A percentile compares a stretch with the other conserved stretches of the same genome.
Conservation (phyloP, 495 filamentous ascomycete genomes). For the Trichodelitschia bisporula region DNA sequence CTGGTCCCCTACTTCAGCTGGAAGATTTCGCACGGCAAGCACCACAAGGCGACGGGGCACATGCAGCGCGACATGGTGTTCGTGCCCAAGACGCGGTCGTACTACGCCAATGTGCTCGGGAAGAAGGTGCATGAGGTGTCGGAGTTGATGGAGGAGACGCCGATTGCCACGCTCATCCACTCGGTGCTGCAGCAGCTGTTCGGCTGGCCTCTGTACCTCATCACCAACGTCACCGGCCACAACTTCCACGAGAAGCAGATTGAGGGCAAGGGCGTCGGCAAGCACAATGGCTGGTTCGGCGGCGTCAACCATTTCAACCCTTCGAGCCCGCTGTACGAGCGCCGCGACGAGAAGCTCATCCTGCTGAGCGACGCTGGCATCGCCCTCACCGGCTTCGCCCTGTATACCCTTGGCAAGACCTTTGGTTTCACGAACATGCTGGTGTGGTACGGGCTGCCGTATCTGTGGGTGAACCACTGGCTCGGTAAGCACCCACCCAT, state of each 20-base stretch:
- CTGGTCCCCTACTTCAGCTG: conserved; percentile 54
- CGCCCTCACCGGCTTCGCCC: conserved; percentile 10
- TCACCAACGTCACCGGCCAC: conserved; percentile 83
- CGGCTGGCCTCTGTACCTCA: conserved; percentile 73
- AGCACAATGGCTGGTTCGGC: conserved; percentile 46
- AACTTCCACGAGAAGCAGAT: conserved; percentile 56
- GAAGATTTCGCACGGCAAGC: conserved; percentile 49
- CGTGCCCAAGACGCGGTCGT: conserved; percentile 59
- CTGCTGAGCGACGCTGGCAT: conserved; percentile 43
- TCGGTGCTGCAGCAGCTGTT: conserved; percentile 63
- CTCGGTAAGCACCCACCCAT: conserved; percentile 39
- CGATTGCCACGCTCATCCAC: conserved; percentile 49
- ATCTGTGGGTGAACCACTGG: conserved; percentile 99
- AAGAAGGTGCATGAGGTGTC: conserved; percentile 48
- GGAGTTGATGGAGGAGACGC: conserved; percentile 86
- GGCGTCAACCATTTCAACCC: conserved; percentile 93
- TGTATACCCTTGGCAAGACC: conserved; percentile 23
- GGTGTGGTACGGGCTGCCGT: conserved; percentile 87
- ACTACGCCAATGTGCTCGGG: conserved; percentile 46
- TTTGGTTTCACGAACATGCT: conserved; percentile 69
- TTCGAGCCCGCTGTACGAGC: conserved; percentile 69
- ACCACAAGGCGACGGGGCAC: conserved; percentile 82
- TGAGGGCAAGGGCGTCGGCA: conserved; percentile 55
- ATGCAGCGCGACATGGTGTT: conserved; percentile 96
- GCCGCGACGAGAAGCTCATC: conserved; percentile 48